Evolutionary conservation across 139 green algal species (phyloP).

Genomic region (Chlamydomonas eustigma): DNA sequence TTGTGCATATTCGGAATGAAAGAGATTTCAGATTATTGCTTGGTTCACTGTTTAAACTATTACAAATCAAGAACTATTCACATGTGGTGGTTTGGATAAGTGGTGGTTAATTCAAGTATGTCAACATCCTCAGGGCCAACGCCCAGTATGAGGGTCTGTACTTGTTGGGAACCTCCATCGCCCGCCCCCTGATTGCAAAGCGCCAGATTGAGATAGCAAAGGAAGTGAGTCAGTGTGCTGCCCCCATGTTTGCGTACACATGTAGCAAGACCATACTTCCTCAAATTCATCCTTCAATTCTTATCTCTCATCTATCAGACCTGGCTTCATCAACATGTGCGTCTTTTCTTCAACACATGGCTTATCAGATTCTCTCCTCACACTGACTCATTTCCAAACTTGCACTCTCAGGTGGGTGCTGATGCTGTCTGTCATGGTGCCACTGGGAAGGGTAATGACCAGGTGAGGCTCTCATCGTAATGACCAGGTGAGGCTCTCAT

Average conservation of each 20-base stretch:
- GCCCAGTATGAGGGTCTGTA: slow-evolving; percentile 97
- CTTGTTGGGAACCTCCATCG: slow-evolving; percentile 97
- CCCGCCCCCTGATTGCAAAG: slow-evolving; percentile 97
- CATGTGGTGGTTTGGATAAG: too few species aligned
- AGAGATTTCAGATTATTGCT: too few species aligned
- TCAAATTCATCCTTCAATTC: background rate
- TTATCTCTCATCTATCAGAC: background rate
- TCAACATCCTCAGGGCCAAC: slow-evolving; percentile 84
- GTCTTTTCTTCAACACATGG: too few species aligned
- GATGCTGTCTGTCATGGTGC: slow-evolving; percentile 97
- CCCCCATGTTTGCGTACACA: background rate
- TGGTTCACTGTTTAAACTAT: too few species aligned
- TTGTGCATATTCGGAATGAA: too few species aligned
- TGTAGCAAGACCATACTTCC: background rate
- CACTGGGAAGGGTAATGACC: slow-evolving; percentile 99
- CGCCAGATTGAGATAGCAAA: slow-evolving; percentile 96
- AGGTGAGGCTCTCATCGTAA: too few species aligned
- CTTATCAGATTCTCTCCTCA: too few species aligned
- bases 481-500: too few species aligned
- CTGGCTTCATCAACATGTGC: background rate
- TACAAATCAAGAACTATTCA: too few species aligned
- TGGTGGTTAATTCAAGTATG: too few species aligned
- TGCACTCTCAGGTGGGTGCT: slow-evolving; percentile 79
- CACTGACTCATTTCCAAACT: too few species aligned
- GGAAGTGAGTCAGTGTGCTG: slow-evolving; percentile 48